These are phyloP conservation scores for Ampelocalamus luodianensis DNA, from an alignment of 176 grass and related monocot genomes.

Conservation along the genomic window DNA sequence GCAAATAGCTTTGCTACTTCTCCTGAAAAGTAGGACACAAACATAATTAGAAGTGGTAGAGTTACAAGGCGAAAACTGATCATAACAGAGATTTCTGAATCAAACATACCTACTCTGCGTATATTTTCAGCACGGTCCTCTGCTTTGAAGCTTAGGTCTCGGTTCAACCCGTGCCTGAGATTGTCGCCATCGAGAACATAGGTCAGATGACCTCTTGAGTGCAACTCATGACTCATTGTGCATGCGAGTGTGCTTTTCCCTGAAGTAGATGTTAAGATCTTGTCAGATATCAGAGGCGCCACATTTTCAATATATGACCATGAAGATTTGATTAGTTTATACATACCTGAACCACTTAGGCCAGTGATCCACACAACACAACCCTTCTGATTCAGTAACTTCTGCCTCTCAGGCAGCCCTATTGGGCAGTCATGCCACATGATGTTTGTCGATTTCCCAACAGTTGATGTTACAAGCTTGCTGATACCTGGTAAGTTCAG, in stretches of 20 bases:
- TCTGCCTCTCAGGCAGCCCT: constrained; percentile 54
- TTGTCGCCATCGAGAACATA: constrained; percentile 88
- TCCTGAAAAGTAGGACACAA: constrained; percentile 41
- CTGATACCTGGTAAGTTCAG: constrained; percentile 19
- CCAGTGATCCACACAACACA: constrained; percentile 87
- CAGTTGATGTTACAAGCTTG: constrained; percentile 47
- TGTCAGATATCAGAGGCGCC: not conserved
- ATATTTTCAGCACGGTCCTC: constrained; percentile 87
- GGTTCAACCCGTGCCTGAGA: constrained; percentile 79
- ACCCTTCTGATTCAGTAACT: constrained; percentile 72
- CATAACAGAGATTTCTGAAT: not conserved
- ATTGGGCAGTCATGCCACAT: constrained; percentile 78
- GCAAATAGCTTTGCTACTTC: constrained; percentile 90
- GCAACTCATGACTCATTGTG: constrained; percentile 56
- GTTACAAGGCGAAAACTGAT: not conserved
- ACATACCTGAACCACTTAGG: constrained; percentile 75
- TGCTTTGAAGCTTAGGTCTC: constrained; percentile 76
- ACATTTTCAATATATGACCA: not conserved
- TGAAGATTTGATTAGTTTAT: not conserved
- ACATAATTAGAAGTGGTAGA: not conserved
- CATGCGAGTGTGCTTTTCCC: constrained; percentile 86
- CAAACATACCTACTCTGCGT: constrained; percentile 68
- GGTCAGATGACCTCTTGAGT: constrained; percentile 61
- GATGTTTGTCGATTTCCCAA: constrained; percentile 67
- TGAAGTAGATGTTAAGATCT: not conserved